Conservation (phyloP, 371 early-diverging fungal species). For the Blakeslea trispora region DNA sequence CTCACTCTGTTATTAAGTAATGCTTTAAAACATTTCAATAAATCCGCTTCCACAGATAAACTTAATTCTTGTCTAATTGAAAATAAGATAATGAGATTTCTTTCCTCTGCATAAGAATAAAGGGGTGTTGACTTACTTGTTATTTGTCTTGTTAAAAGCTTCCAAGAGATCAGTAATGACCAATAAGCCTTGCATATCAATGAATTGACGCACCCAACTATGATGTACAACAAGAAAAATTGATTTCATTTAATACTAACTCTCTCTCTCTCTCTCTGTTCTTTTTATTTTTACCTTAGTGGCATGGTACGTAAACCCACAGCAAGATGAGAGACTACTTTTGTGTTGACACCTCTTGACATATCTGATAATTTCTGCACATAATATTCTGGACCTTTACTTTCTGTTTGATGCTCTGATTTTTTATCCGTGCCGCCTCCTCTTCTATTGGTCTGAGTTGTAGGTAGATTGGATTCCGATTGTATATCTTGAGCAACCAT, state of each 20-base stretch:
- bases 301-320: constrained; percentile 76
- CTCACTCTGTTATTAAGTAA: constrained; percentile 74
- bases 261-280: no score
- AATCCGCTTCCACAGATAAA: constrained; percentile 72
- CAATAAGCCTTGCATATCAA: constrained; percentile 70
- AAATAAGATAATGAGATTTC: no score
- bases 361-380: constrained; percentile 57
- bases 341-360: constrained; percentile 55
- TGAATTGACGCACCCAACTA: constrained; percentile 67
- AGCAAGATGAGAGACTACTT: constrained; percentile 57
- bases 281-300: constrained; percentile 75
- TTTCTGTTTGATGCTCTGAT: constrained; percentile 42
- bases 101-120: no score
- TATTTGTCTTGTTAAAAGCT: constrained; percentile 48
- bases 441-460: constrained; percentile 26
- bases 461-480: constrained; percentile 27
- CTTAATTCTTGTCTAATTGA: constrained; percentile 65
- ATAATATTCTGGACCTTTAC: constrained; percentile 63
- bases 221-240: no score
- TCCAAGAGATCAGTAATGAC: constrained; percentile 64
- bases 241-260: no score
- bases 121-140: constrained; percentile 48
- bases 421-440: constrained; percentile 32
- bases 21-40: constrained; percentile 79
- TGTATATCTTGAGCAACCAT: constrained; percentile 58